Evolutionary conservation across 2,329 filamentous ascomycete genomes (phyloP), one percentile per base, ranked within the genome.

Genomic region (Cryphonectria carpinicola): DNA sequence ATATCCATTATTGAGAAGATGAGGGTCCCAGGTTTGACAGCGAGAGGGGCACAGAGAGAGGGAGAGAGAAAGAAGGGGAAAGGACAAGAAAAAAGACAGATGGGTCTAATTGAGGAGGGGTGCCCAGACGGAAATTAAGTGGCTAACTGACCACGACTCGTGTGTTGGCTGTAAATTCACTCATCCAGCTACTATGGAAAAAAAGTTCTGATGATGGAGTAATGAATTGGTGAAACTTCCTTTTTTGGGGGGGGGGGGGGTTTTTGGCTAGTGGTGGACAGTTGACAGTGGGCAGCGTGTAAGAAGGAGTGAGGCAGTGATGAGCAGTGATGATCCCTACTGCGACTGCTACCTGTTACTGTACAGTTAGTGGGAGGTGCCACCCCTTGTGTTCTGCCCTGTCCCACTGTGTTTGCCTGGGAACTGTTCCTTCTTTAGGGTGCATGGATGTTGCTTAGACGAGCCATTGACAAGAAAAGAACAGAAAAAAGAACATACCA

Each of bases 381-480:
- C 46, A 49, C 49, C 52, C 52, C 52, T 28, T 28, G 52, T 56
- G n/a, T 28, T 56, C 11, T 7, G n/a, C 52, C 52, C 52, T 28
- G 52, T 56, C n/a, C n/a, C 52, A 28, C 49, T 14, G n/a, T 49
- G 46, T 49, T 19, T 8, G 46, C 46, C 46, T 54, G 14, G 49
- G 37, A 28, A 28, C 49, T n/a, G n/a, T 28, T 54, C 49, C 49
- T 54, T 25, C 10, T 28, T 28, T 32, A 32, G 52, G n/a, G 14
- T 7, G 10, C 22, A 56, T 28, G 52, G 49, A 25, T 56, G 52
- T n/a, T 58, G 54, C 28, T 58, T 58, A 58, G 54, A 13, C 54
- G 54, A 58, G 54, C 28, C 25, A 6, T 28, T 5, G 54, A 58
- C 54, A 58, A 58, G 52, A 56, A 56, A 56, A 56, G 52, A 56